Percentiles rank a stretch among this genome's conserved stretches.
phyloP scores from a whole-genome alignment of 306 rosid genomes.

The Vachellia collinsii region DNA sequence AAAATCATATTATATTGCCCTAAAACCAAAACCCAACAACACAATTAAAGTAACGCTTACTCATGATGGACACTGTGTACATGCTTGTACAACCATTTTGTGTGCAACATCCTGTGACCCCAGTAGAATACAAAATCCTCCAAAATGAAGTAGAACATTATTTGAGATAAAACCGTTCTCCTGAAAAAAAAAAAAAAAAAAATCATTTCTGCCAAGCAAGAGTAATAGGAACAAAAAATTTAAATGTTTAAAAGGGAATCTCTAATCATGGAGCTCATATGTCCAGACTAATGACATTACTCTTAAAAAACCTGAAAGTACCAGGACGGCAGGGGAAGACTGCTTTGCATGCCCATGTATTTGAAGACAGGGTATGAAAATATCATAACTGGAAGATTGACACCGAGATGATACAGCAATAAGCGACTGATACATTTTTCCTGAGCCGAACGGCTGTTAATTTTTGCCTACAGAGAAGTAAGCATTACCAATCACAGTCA shows the following conservation, averaged over 20 bases:
- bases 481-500: conserved; percentile 34
- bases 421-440: conserved; percentile 86
- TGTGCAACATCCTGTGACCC: conserved; percentile 96
- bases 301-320: conserved; percentile 80
- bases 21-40: conserved; percentile 22
- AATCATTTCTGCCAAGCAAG: conserved; percentile 18
- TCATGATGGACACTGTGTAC: conserved; percentile 96
- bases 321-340: conserved; percentile 98
- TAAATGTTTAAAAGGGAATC: not conserved
- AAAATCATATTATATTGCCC: conserved; percentile 24
- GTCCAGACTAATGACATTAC: conserved; percentile 34
- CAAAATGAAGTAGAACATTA: conserved; percentile 84
- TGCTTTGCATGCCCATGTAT: conserved; percentile 88
- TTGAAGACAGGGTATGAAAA: conserved; percentile 85
- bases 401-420: conserved; percentile 82
- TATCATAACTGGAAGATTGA: conserved; percentile 90
- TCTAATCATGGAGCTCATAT: conserved; percentile 21
- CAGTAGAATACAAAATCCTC: conserved; percentile 97
- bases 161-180: conserved; percentile 67
- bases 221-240: conserved; percentile 12
- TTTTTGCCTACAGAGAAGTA: conserved; percentile 67
- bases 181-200: conserved; percentile 57
- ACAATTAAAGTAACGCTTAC: conserved; percentile 58
- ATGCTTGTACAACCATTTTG: conserved; percentile 96
- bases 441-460: conserved; percentile 87